These are phyloP conservation scores for Aspergillus leporis DNA, from an alignment of 495 filamentous ascomycete species.

Conservation along the genomic window DNA sequence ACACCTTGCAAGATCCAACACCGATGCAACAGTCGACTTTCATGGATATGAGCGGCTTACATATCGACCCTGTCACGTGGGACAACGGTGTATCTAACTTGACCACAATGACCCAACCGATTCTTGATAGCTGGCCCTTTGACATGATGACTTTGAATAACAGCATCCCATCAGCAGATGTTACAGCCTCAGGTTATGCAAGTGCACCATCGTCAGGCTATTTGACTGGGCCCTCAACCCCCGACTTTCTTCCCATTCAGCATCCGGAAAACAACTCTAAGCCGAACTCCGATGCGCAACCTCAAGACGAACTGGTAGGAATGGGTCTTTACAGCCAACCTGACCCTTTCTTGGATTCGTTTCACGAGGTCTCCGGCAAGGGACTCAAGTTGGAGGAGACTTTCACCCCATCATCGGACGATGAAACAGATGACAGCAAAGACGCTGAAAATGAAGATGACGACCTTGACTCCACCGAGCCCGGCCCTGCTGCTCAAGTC, in stretches of 20 bases:
- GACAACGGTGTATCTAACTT: slow-evolving; percentile 23
- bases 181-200: slow-evolving; percentile 37
- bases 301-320: slow-evolving; percentile 72
- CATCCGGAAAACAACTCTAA: slow-evolving; percentile 36
- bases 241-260: slow-evolving; percentile 56
- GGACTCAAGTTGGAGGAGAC: slow-evolving; percentile 83
- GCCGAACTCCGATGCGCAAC: slow-evolving; percentile 28
- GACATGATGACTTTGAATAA: slow-evolving; percentile 44
- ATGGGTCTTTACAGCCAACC: slow-evolving; percentile 81
- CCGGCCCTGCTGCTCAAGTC: background rate
- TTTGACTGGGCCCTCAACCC: slow-evolving; percentile 57
- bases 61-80: slow-evolving; percentile 34
- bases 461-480: slow-evolving; percentile 26
- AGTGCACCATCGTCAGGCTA: slow-evolving; percentile 43
- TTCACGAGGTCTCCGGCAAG: slow-evolving; percentile 55
- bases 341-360: slow-evolving; percentile 49
- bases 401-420: slow-evolving; percentile 69
- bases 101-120: slow-evolving; percentile 24
- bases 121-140: slow-evolving; percentile 38
- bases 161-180: slow-evolving; percentile 35
- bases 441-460: slow-evolving; percentile 48
- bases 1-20: slow-evolving; percentile 34
- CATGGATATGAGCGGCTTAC: slow-evolving; percentile 45
- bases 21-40: slow-evolving; percentile 44
- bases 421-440: slow-evolving; percentile 46